Evolutionary conservation across 345 rosid species (phyloP).

Genomic region (Sisymbrium altissimum): DNA sequence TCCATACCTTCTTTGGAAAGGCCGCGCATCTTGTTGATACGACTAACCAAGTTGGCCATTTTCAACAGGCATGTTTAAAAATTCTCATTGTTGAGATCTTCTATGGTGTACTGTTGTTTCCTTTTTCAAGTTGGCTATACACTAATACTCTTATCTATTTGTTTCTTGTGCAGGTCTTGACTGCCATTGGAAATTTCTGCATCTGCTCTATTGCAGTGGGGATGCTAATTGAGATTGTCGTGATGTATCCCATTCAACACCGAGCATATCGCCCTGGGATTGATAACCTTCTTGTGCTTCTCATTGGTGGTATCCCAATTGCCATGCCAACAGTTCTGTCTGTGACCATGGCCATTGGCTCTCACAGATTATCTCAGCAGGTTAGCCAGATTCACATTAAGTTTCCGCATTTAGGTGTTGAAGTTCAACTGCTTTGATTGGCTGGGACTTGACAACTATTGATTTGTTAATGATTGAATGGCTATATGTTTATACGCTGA

Average conservation of each 20-base stretch:
- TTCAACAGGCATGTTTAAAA: constrained; percentile 56
- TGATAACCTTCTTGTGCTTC: constrained; percentile 96
- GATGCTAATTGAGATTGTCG: constrained; percentile 86
- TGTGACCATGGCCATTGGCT: constrained; percentile 98
- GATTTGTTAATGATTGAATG: neutral
- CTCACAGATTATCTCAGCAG: constrained; percentile 95
- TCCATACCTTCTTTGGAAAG: constrained; percentile 96
- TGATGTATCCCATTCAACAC: constrained; percentile 96
- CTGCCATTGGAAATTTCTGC: constrained; percentile 97
- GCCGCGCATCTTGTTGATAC: constrained; percentile 98
- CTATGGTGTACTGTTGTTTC: neutral
- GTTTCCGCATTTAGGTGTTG: neutral
- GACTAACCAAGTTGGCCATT: constrained; percentile 99
- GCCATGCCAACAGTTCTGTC: constrained; percentile 99
- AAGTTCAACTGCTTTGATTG: constrained; percentile 9
- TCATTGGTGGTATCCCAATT: constrained; percentile 98
- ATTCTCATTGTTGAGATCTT: too few relatives aligned
- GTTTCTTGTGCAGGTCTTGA: constrained; percentile 64
- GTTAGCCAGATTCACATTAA: constrained; percentile 35
- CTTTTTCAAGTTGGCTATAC: neutral
- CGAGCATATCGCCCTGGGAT: constrained; percentile 93
- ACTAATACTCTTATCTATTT: neutral
- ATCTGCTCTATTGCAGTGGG: constrained; percentile 96
- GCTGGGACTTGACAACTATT: neutral
- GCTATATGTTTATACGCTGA: neutral